Percentiles rank a stretch among this genome's conserved stretches.
phyloP scores from a whole-genome alignment of 768 basidiomycete species.

The Suillus weaverae region DNA sequence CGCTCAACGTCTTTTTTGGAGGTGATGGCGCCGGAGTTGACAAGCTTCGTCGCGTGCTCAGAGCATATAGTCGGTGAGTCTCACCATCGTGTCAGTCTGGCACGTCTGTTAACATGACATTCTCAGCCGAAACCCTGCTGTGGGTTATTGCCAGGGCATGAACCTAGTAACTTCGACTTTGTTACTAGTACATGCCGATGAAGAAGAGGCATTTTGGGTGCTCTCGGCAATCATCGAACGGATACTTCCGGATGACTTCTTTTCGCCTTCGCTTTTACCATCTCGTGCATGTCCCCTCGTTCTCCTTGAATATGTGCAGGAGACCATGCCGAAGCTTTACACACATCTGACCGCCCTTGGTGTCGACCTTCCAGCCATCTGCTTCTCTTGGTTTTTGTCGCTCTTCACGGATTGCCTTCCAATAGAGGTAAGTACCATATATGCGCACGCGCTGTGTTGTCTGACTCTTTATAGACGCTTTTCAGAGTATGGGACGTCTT shows the following conservation, averaged over 20 bases:
- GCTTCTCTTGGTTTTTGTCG: constrained; percentile 98
- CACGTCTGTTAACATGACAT: not conserved
- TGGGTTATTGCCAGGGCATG: constrained; percentile 96
- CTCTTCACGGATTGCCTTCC: constrained; percentile 96
- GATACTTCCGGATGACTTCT: constrained; percentile 90
- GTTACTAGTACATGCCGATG: constrained; percentile 87
- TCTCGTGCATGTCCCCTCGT: constrained; percentile 94
- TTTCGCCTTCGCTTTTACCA: constrained; percentile 87
- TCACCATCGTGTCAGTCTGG: not conserved
- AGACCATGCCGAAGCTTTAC: constrained; percentile 71
- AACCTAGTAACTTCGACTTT: constrained; percentile 95
- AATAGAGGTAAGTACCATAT: constrained; percentile 70
- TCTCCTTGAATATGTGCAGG: constrained; percentile 82
- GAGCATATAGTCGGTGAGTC: constrained; percentile 86
- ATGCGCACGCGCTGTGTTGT: not conserved
- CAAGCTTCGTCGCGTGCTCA: constrained; percentile 86
- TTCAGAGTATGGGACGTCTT: constrained; percentile 97
- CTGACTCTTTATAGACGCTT: constrained; percentile 59
- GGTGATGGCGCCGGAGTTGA: constrained; percentile 93
- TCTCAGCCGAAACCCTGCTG: constrained; percentile 79
- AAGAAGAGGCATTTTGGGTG: constrained; percentile 98
- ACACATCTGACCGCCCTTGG: constrained; percentile 76
- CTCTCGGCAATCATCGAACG: constrained; percentile 86
- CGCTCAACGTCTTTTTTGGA: constrained; percentile 94
- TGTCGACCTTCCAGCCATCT: constrained; percentile 90